These are phyloP conservation scores for Tetramitus jugosus DNA, from an alignment of 208 protist species.

Conservation along the genomic window DNA sequence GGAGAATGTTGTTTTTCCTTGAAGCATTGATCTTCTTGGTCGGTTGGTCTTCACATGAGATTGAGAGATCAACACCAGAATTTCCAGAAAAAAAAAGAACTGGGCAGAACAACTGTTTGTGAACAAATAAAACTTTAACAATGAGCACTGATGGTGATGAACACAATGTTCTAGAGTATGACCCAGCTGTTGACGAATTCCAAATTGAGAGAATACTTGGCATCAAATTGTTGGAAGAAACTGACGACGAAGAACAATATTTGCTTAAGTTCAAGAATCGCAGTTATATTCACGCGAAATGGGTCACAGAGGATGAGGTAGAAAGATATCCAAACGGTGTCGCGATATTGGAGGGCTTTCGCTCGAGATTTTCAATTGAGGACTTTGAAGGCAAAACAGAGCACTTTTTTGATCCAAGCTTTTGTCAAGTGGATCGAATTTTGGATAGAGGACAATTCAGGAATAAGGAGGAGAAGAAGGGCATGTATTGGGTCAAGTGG, in stretches of 20 bases:
- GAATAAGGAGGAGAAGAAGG: neutral
- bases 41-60: too few relatives aligned
- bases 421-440: neutral
- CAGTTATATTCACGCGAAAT: neutral
- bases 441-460: neutral
- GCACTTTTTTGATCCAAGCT: neutral
- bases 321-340: neutral
- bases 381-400: neutral
- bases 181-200: neutral
- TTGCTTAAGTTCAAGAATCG: neutral
- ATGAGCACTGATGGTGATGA: neutral
- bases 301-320: neutral
- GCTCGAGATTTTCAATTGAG: neutral
- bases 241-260: neutral
- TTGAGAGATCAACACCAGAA: too few relatives aligned
- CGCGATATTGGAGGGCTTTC: neutral
- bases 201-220: neutral
- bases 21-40: too few relatives aligned
- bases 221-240: neutral
- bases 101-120: too few relatives aligned
- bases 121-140: too few relatives aligned
- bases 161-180: neutral
- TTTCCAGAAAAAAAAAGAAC: too few relatives aligned
- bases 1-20: too few relatives aligned
- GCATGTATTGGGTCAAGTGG: constrained; percentile 4